Percentiles rank a stretch among this genome's conserved stretches.
These are phyloP conservation scores for Paraconiothyrium sp. DNA, from an alignment of 2,329 filamentous ascomycete genomes.

Conservation along the genomic window DNA sequence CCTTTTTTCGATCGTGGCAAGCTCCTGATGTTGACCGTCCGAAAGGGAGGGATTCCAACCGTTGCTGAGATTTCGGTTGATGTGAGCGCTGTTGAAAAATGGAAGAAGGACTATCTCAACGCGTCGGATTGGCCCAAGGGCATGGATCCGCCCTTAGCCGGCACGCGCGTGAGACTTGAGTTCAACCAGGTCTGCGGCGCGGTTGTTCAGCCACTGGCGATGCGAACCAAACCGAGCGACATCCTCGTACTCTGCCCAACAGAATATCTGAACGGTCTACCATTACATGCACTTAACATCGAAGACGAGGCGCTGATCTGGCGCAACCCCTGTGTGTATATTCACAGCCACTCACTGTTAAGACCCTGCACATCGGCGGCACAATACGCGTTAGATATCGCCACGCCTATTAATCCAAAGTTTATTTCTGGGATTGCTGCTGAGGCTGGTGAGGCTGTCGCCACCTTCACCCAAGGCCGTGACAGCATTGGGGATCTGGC, in stretches of 20 bases:
- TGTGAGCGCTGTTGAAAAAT: slow-evolving; percentile 2
- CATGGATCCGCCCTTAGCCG: neutral
- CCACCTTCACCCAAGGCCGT: neutral
- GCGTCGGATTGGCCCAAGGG: neutral
- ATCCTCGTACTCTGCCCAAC: slow-evolving; percentile 14
- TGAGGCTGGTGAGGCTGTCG: neutral
- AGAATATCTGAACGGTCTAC: slow-evolving; percentile 10
- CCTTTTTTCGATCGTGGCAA: slow-evolving; percentile 1
- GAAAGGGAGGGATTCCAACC: slow-evolving; percentile 2
- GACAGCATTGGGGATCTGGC: neutral
- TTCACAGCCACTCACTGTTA: slow-evolving; percentile 14
- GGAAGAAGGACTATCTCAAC: slow-evolving; percentile 6
- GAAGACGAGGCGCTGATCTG: slow-evolving; percentile 7
- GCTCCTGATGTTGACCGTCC: slow-evolving; percentile 8
- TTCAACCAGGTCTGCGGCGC: slow-evolving; percentile 7
- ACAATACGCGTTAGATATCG: slow-evolving; percentile 4
- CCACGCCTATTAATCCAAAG: neutral
- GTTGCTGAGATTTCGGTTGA: slow-evolving; percentile 2
- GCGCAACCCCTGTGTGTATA: slow-evolving; percentile 14
- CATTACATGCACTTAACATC: slow-evolving; percentile 12
- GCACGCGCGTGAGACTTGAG: neutral
- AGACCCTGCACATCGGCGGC: slow-evolving; percentile 11
- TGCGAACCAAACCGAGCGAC: slow-evolving; percentile 8
- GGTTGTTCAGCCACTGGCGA: slow-evolving; percentile 3
- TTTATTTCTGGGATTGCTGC: slow-evolving; percentile 12